Percentiles rank a stretch among this genome's conserved stretches.
Conservation (phyloP, 306 rosid species). For the Pyrus bretschneideri region DNA sequence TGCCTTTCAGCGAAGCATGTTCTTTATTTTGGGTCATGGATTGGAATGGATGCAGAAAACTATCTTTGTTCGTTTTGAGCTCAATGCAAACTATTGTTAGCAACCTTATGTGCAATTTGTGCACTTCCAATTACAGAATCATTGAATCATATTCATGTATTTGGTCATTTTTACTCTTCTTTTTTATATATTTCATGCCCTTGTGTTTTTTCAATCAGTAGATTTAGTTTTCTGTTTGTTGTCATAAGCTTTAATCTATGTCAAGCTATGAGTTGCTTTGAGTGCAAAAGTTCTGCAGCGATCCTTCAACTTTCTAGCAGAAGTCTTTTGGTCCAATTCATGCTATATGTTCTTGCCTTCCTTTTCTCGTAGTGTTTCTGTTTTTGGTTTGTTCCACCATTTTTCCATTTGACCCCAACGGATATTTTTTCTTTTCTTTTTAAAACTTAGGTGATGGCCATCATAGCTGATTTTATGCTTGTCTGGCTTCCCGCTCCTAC, state of each 20-base stretch:
- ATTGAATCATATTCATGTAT: not conserved
- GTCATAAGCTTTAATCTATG: not conserved
- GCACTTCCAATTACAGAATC: not conserved
- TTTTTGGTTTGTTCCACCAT: not conserved
- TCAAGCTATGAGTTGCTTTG: not conserved
- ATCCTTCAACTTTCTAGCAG: not conserved
- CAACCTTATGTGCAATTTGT: not conserved
- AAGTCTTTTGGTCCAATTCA: not conserved
- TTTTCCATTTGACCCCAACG: not conserved
- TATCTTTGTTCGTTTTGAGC: not conserved
- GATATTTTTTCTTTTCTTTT: not conserved
- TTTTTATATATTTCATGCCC: not conserved
- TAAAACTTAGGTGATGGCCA: conserved; percentile 37
- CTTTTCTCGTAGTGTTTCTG: not conserved
- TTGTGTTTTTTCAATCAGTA: not conserved
- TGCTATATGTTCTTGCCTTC: not conserved
- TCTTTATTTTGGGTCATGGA: not conserved
- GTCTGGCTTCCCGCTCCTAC: conserved; percentile 82
- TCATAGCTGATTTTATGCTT: conserved; percentile 51
- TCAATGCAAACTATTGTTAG: not conserved
- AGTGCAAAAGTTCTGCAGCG: not conserved
- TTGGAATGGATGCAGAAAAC: not conserved
- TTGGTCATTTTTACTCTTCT: not conserved
- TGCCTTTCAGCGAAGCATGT: not conserved
- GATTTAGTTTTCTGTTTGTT: not conserved